Evolutionary conservation across 768 basidiomycete species (phyloP), one percentile per base, ranked within the genome.

Genomic region (Cystoderma amianthinum): DNA sequence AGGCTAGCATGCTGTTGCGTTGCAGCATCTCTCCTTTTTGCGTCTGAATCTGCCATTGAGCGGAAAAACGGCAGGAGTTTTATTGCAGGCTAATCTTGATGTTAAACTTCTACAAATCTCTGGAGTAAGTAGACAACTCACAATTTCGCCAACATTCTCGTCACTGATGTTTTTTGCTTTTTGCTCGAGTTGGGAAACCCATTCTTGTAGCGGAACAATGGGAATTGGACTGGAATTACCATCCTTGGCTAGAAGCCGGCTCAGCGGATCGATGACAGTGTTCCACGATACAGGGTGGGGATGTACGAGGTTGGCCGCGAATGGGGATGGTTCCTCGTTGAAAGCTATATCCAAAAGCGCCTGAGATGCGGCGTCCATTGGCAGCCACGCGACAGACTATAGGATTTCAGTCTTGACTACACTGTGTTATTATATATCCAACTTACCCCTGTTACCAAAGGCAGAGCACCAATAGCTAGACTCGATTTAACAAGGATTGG

Each of bases 401-500:
- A 20, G 10, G 11, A 39, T 20, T n/a, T n/a, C n/a, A n/a, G n/a
- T n/a, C n/a, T n/a, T n/a, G n/a, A n/a, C n/a, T n/a, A n/a, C n/a
- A n/a, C n/a, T 24, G 20, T 4, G 52, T 39, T 50, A 51, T 53
- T 1, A 37, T 44, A 19, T 54, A 49, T 17, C 10, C 16, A 16
- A 34, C 9, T 10, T 18, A 65, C 60, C 32, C 63, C 61, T 18
- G 44, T 28, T 6, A 48, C 45, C 2, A 45, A 46, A 3, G 65
- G 65, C 11, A 65, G 43, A 2, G 44, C 53, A 12, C 57, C 57
- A 18, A 63, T 43, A 5, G 48, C 38, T 3, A 55, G 10, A 43
- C 62, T 62, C 4, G 65, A 62, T 42, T 66, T 65, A n/a, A 65
- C 49, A 2, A 67, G 48, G 34, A 63, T 61, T 1, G 67, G 65